Conservation (phyloP, 495 filamentous ascomycete genomes). For the Aspergillus sclerotioniger region DNA sequence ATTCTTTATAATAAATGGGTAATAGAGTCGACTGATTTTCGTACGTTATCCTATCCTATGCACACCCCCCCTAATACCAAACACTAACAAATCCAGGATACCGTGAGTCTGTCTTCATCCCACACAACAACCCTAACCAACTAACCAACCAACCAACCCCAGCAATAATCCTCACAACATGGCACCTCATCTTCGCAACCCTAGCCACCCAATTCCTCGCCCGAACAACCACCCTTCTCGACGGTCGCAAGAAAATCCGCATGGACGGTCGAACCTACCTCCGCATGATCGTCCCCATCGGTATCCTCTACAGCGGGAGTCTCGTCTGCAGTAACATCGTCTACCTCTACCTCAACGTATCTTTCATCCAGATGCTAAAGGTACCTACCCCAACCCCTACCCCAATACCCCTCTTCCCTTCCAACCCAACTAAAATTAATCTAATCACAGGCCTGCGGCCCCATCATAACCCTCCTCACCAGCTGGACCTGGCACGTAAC, state of each 20-base stretch:
- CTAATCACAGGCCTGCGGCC: conserved; percentile 54
- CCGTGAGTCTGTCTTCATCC: conserved; percentile 12
- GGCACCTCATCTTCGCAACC: conserved; percentile 75
- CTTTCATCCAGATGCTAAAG: conserved; percentile 86
- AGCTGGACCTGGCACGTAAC: conserved; percentile 65
- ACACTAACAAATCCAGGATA: conserved; percentile 14
- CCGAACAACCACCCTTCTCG: conserved; percentile 63
- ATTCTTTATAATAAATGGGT: conserved; percentile 26
- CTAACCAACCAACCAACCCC: conserved; percentile 47
- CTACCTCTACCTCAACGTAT: conserved; percentile 72
- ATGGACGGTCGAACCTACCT: conserved; percentile 69
- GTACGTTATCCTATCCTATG: conserved; percentile 11
- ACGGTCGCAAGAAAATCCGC: conserved; percentile 63
- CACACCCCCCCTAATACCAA: background rate
- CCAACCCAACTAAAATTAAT: background rate
- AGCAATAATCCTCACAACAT: conserved; percentile 70
- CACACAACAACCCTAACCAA: background rate
- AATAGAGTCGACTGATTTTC: conserved; percentile 18
- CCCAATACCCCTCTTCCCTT: background rate
- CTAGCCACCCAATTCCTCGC: conserved; percentile 70
- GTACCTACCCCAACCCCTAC: conserved; percentile 30
- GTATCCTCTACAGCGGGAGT: conserved; percentile 66
- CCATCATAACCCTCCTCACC: conserved; percentile 64
- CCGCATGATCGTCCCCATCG: conserved; percentile 72
- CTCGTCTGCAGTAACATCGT: conserved; percentile 72